Base-by-base conservation (phyloP, 176 grass and related monocot species). In the Oryza longistaminata region DNA sequence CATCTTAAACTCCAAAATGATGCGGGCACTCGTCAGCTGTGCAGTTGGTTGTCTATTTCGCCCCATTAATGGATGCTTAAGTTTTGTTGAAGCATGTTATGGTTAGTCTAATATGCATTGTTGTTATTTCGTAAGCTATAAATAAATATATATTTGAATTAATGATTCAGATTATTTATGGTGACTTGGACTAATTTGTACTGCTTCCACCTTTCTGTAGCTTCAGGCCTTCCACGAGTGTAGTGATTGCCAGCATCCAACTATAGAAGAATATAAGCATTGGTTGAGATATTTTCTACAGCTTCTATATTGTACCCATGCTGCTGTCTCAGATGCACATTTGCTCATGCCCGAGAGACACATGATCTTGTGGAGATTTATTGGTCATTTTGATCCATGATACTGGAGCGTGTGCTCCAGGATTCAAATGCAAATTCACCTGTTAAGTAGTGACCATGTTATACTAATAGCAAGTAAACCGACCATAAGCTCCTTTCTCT, bases 161-260 rank as follows among this genome's bases (percentile, higher is more conserved):
- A 11, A 69, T 48, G 25, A 1, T 75, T 68, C 35, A 15, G 11
- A 50, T 39, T 31, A 31, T 31, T 31, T 31, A 31, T 31, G 29
- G 29, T 31, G 0, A 17, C 3, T 31, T 75, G n/a, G 3, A 69
- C 74, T 90, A 3, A 83, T 39, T 3, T 24, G 5, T 15, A 48
- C 11, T 55, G 22, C 17, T 61, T 35, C 0, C 74, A 39, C 2
- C 61, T 73, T 79, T 35, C 16, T 90, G 69, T 19, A 83, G 85
- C 19, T 75, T 79, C 17, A 48, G 13, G 80, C 49, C 64, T 68
- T 79, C 61, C 1, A 37, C 61, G 1, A 74, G 39, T 79, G 55
- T 68, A 22, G 11, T 68, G 70, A 81, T 39, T 44, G 16, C 25
- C 60, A 31, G 53, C 70, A 29, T 22, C 44, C n/a, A 42, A 77